A percentile compares a stretch with the other conserved stretches of the same genome.
These are phyloP conservation scores for Metschnikowia drakensbergensis DNA, from an alignment of 805 yeast species.

Conservation along the genomic window DNA sequence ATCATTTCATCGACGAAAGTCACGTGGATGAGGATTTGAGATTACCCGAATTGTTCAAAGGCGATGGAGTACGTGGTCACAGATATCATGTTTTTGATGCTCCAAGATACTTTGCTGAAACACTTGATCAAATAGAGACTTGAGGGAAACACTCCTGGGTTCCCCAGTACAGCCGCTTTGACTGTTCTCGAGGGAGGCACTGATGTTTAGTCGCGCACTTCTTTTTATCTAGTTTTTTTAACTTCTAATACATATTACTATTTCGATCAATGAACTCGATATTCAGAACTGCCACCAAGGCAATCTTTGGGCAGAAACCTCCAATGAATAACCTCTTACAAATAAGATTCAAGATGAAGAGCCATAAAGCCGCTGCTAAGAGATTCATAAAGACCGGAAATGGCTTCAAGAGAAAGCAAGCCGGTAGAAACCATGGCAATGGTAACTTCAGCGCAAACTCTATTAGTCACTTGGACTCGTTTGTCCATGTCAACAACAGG, in stretches of 20 bases:
- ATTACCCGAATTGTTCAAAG: constrained; percentile 77
- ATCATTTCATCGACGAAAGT: constrained; percentile 52
- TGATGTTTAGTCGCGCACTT: not conserved
- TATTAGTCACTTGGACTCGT: constrained; percentile 57
- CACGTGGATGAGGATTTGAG: constrained; percentile 58
- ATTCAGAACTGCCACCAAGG: constrained; percentile 16
- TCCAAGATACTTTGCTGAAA: constrained; percentile 69
- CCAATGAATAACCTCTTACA: constrained; percentile 28
- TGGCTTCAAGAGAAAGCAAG: constrained; percentile 53
- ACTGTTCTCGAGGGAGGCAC: not conserved
- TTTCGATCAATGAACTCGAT: constrained; percentile 15
- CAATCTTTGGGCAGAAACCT: constrained; percentile 20
- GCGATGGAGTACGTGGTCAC: constrained; percentile 93
- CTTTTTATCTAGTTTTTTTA: constrained; percentile 3
- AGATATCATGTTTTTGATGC: constrained; percentile 91
- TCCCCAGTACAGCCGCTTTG: not conserved
- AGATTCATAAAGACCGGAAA: constrained; percentile 76
- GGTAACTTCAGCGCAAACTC: constrained; percentile 75
- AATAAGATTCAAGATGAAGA: constrained; percentile 53
- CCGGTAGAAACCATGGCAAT: constrained; percentile 91
- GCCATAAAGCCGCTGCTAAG: constrained; percentile 84
- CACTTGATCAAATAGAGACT: constrained; percentile 7
- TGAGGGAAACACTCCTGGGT: not conserved
- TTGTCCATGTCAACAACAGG: constrained; percentile 46
- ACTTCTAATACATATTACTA: not conserved